phyloP scores from a whole-genome alignment of 805 yeast species.

The Grigorovia transvaalensis region DNA sequence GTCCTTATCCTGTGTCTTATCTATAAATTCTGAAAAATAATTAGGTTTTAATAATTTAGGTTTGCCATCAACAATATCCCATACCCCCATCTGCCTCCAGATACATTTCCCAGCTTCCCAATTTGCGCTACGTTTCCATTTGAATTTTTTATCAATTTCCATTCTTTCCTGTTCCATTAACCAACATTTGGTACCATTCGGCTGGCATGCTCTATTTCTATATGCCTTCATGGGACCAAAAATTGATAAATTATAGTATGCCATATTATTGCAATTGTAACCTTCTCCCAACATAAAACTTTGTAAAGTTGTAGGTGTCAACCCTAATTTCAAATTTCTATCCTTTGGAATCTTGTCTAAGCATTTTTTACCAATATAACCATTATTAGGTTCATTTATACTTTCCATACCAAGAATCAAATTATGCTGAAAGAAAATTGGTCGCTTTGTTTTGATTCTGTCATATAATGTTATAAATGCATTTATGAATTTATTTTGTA shows the following conservation, averaged over 20 bases:
- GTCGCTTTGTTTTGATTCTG: slow-evolving; percentile 31
- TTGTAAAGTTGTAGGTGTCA: slow-evolving; percentile 76
- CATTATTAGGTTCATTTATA: slow-evolving; percentile 76
- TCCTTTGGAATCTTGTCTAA: slow-evolving; percentile 44
- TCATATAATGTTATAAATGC: slow-evolving; percentile 42
- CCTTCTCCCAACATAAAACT: slow-evolving; percentile 75
- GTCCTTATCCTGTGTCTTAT: slow-evolving; percentile 1
- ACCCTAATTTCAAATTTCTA: slow-evolving; percentile 63
- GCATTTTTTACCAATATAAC: slow-evolving; percentile 56
- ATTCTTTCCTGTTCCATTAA: slow-evolving; percentile 36
- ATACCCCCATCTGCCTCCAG: slow-evolving; percentile 72
- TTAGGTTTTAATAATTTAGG: slow-evolving; percentile 33
- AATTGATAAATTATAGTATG: slow-evolving; percentile 55
- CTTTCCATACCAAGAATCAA: slow-evolving; percentile 61
- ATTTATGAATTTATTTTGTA: slow-evolving; percentile 52
- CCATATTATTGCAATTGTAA: slow-evolving; percentile 47
- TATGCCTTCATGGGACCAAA: slow-evolving; percentile 61
- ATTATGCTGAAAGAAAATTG: slow-evolving; percentile 38
- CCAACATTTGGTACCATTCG: slow-evolving; percentile 66
- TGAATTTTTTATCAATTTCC: slow-evolving; percentile 47
- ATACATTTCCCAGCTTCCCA: slow-evolving; percentile 75
- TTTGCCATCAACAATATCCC: slow-evolving; percentile 37
- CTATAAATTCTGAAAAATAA: slow-evolving; percentile 33
- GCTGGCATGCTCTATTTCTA: slow-evolving; percentile 18
- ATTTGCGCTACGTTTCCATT: slow-evolving; percentile 49